Conservation (phyloP, 805 yeast genomes). For the Diddensiella caesifluorescens region DNA sequence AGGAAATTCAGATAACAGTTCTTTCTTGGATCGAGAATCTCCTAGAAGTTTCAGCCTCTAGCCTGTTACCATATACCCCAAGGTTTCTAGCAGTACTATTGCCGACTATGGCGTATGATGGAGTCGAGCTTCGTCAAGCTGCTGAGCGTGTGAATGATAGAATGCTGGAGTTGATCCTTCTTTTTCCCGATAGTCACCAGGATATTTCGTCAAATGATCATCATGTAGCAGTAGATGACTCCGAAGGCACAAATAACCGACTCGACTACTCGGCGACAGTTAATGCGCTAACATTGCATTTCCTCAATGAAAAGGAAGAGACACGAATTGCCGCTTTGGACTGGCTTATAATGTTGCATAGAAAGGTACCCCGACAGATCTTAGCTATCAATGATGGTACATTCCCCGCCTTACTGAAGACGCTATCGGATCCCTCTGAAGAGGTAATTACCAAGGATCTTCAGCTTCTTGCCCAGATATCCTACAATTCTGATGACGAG, state of each 20-base stretch:
- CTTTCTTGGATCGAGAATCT: slow-evolving; percentile 78
- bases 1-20: slow-evolving; percentile 72
- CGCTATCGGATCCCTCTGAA: slow-evolving; percentile 68
- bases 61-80: slow-evolving; percentile 69
- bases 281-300: slow-evolving; percentile 65
- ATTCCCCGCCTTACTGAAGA: slow-evolving; percentile 69
- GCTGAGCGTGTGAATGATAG: slow-evolving; percentile 54
- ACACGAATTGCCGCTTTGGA: slow-evolving; percentile 81
- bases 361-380: slow-evolving; percentile 56
- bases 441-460: slow-evolving; percentile 71
- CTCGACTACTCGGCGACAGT: slow-evolving; percentile 57
- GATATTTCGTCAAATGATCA: slow-evolving; percentile 5
- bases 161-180: slow-evolving; percentile 48
- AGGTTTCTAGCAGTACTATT: slow-evolving; percentile 66
- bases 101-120: slow-evolving; percentile 52
- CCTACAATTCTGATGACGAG: slow-evolving; percentile 64
- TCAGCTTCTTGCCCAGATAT: slow-evolving; percentile 65
- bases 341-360: slow-evolving; percentile 81
- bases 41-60: slow-evolving; percentile 65
- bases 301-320: slow-evolving; percentile 67
- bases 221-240: background rate
- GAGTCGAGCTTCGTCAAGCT: slow-evolving; percentile 44
- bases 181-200: slow-evolving; percentile 31
- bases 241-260: slow-evolving; percentile 8
- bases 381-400: slow-evolving; percentile 49